phyloP scores from a whole-genome alignment of 371 early-diverging fungal genomes.

The Apophysomyces variabilis region DNA sequence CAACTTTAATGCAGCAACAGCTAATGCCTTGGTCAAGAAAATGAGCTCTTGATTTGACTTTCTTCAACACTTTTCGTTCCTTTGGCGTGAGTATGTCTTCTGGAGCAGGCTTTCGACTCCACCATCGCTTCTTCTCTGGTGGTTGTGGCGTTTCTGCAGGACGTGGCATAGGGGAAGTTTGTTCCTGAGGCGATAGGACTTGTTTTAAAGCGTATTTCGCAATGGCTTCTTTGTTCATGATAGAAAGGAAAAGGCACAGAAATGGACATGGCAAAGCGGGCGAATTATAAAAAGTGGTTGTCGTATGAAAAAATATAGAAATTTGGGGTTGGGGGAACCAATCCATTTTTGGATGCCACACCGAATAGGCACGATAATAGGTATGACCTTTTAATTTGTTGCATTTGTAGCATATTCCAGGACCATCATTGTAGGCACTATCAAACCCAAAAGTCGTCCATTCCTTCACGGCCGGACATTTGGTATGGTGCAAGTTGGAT shows the following conservation, averaged over 20 bases:
- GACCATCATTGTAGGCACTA: no score
- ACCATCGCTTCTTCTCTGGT: slow-evolving; percentile 17
- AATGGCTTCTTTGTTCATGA: slow-evolving; percentile 4
- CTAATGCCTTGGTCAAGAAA: slow-evolving; percentile 27
- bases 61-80: slow-evolving; percentile 20
- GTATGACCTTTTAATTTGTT: no score
- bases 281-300: no score
- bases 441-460: no score
- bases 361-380: no score
- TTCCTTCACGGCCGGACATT: no score
- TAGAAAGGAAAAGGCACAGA: neutral
- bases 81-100: slow-evolving; percentile 14
- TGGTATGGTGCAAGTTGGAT: no score
- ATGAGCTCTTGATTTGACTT: slow-evolving; percentile 26
- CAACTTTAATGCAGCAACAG: slow-evolving; percentile 29
- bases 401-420: no score
- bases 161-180: neutral
- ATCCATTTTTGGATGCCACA: no score
- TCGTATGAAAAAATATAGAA: no score
- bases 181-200: neutral
- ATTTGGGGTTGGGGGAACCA: no score
- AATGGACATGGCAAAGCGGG: neutral
- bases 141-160: neutral
- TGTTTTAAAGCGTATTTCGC: neutral
- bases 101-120: slow-evolving; percentile 11